Percentiles rank a stretch among this genome's conserved stretches.
phyloP scores from a whole-genome alignment of 257 asterid species.

The Marsdenia floribunda region DNA sequence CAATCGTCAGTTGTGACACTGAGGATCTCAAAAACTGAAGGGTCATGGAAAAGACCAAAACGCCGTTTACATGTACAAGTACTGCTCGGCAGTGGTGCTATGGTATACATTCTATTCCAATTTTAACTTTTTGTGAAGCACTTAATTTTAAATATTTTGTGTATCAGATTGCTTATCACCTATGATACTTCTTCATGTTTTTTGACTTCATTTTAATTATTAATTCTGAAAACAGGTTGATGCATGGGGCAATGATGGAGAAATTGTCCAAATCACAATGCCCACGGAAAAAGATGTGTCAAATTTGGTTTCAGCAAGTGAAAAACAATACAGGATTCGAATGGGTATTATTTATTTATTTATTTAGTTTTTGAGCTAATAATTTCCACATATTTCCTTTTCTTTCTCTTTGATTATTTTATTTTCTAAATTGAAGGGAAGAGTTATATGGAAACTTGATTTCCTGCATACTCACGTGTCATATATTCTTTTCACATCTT shows the following conservation, averaged over 20 bases:
- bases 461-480: neutral
- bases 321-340: slow-evolving; percentile 45
- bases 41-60: slow-evolving; percentile 74
- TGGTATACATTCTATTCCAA: slow-evolving; percentile 36
- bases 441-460: neutral
- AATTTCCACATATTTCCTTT: neutral
- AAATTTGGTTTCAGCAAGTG: slow-evolving; percentile 45
- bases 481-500: neutral
- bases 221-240: slow-evolving; percentile 46
- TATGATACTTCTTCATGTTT: slow-evolving; percentile 5
- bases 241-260: slow-evolving; percentile 84
- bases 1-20: slow-evolving; percentile 63
- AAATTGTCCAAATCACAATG: slow-evolving; percentile 46
- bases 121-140: slow-evolving; percentile 1
- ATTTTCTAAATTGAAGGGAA: neutral
- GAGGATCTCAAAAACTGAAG: slow-evolving; percentile 68
- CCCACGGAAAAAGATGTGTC: slow-evolving; percentile 68
- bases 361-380: neutral
- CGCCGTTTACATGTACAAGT: slow-evolving; percentile 71
- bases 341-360: slow-evolving; percentile 41
- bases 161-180: neutral
- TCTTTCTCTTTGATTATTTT: neutral
- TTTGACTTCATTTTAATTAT: slow-evolving; percentile 10
- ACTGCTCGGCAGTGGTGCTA: slow-evolving; percentile 69
- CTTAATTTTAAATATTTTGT: neutral